Evolutionary conservation across 106 monocot genomes (phyloP), one percentile per base, ranked within the genome.

Genomic region (Dendrobium officinale): DNA sequence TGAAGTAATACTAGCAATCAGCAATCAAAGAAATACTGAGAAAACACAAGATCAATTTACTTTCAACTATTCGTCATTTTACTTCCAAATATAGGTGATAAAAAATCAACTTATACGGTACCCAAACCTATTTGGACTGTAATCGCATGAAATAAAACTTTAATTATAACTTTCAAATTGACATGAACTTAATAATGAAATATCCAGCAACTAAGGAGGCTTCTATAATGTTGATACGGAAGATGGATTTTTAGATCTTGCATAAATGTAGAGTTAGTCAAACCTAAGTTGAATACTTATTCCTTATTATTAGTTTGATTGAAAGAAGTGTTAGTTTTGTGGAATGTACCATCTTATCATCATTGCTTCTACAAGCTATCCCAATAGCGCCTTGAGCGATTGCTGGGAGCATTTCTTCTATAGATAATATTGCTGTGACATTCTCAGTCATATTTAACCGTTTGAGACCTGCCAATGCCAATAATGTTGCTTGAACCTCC

Each of bases 331-430:
- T 19, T 22, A 77, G 43, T 64, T 41, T 29, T 47, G 16, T 40
- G 20, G 42, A 8, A 67, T 76, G 17, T 83, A 99, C 98, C 98
- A 99, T 99, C 75, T 72, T 92, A 40, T 99, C 98, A 86, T 98
- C 97, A 51, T 88, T 83, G 78, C 75, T 87, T 99, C 95, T 88
- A 83, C 98, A 99, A 83, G 98, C 98, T 79, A 99, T 99, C 77
- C 98, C 98, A 68, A 99, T 99, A 70, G 98, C 98, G 74, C 98
- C 98, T 87, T 99, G 98, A 42, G 98, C 95, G 81, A 99, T 90
- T 77, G 98, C 98, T 55, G 98, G 98, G 61, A 99, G 95, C 98
- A 97, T 97, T 79, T 97, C 97, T 80, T 97, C 97, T 42, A 91
- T 80, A 8, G 97, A 88, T 1, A 97, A 78, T 81, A 92, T 87